phyloP scores from a whole-genome alignment of 768 basidiomycete genomes.

The Rhizopogon vesiculosus region DNA sequence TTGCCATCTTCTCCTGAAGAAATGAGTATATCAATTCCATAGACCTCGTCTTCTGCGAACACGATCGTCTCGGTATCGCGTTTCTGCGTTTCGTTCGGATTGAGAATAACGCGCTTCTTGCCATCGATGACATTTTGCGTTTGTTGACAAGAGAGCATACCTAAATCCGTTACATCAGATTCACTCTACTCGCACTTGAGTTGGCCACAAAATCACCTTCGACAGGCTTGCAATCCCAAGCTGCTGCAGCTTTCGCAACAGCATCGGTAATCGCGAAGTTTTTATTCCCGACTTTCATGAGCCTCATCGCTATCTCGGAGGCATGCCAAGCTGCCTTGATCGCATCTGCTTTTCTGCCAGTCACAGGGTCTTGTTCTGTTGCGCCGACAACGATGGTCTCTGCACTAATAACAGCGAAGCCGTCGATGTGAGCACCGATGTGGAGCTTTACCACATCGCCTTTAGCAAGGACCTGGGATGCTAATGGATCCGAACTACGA shows the following conservation, averaged over 20 bases:
- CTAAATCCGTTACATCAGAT: conserved; percentile 30
- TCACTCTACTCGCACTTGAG: background rate
- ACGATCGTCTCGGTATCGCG: conserved; percentile 80
- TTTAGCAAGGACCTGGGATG: conserved; percentile 65
- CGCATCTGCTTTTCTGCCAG: conserved; percentile 85
- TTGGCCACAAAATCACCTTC: conserved; percentile 56
- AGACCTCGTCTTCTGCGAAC: conserved; percentile 93
- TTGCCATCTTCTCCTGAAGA: conserved; percentile 89
- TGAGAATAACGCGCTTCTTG: conserved; percentile 91
- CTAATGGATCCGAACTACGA: conserved; percentile 67
- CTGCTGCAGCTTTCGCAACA: conserved; percentile 64
- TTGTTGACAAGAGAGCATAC: conserved; percentile 95
- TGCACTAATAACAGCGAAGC: conserved; percentile 89
- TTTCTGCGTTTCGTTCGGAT: conserved; percentile 81
- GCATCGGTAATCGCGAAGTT: conserved; percentile 94
- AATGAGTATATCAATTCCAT: conserved; percentile 89
- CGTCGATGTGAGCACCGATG: conserved; percentile 96
- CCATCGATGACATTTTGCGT: conserved; percentile 93
- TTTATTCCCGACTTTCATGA: conserved; percentile 87
- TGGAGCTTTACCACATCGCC: conserved; percentile 95
- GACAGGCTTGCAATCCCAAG: conserved; percentile 87
- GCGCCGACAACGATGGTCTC: conserved; percentile 92
- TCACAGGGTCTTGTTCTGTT: conserved; percentile 65
- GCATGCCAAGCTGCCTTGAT: conserved; percentile 93
- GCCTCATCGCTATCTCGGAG: conserved; percentile 87